Evolutionary conservation across 1,284 basidiomycete genomes (phyloP).

Genomic region (Amylostereum areolatum): DNA sequence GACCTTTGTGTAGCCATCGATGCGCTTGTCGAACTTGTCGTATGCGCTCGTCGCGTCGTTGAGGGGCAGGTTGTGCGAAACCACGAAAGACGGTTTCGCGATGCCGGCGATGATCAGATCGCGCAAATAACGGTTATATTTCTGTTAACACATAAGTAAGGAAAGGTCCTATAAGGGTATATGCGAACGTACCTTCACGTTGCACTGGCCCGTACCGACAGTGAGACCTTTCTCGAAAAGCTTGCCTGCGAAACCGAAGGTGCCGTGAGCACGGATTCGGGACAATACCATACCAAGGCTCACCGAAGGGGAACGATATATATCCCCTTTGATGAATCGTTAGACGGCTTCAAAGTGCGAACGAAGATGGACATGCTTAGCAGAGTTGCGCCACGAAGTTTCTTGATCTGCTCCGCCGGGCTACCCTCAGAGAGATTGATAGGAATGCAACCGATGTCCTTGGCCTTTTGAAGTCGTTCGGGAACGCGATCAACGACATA

Average conservation of each 20-base stretch:
- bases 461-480: constrained; percentile 43
- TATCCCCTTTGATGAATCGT: constrained; percentile 29
- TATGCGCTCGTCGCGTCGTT: constrained; percentile 42
- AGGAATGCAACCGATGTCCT: constrained; percentile 42
- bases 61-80: constrained; percentile 42
- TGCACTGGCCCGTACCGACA: constrained; percentile 48
- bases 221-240: constrained; percentile 47
- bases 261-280: not conserved
- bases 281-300: constrained; percentile 3
- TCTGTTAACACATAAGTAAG: constrained; percentile 18
- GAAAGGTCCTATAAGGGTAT: not conserved
- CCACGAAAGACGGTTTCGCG: constrained; percentile 46
- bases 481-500: constrained; percentile 50
- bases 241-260: constrained; percentile 24
- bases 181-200: constrained; percentile 36
- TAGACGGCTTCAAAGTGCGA: not conserved
- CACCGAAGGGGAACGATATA: constrained; percentile 45
- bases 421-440: constrained; percentile 42
- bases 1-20: constrained; percentile 46
- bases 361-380: constrained; percentile 29
- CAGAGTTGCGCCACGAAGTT: constrained; percentile 34
- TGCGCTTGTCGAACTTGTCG: constrained; percentile 42
- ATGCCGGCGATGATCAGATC: constrained; percentile 46
- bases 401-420: constrained; percentile 38
- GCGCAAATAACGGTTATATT: constrained; percentile 45